Percentiles rank a stretch among this genome's conserved stretches.
phyloP scores from a whole-genome alignment of 192 early-diverging fungal genomes.

The Podila epicladia region DNA sequence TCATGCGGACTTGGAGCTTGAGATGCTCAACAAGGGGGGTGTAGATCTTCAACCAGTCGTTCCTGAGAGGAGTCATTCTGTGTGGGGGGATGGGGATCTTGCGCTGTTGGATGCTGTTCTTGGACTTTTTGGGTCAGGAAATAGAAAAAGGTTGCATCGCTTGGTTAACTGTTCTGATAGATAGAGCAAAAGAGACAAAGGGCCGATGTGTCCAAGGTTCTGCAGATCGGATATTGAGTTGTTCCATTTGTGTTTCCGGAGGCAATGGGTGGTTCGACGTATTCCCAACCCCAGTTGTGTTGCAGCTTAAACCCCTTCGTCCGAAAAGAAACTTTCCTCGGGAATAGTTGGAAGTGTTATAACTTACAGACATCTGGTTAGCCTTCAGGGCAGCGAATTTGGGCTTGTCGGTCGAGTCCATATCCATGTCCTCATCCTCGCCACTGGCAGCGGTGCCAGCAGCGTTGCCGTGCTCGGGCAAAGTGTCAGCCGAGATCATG shows the following conservation, averaged over 20 bases:
- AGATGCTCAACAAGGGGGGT: slow-evolving; percentile 96
- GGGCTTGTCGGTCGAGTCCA: slow-evolving; percentile 63
- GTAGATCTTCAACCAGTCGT: slow-evolving; percentile 96
- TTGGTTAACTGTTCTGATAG: neutral
- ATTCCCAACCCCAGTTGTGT: no score
- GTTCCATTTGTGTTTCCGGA: no score
- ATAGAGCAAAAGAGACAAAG: no score
- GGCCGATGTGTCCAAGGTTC: neutral
- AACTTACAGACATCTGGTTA: slow-evolving; percentile 33
- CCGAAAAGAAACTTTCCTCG: no score
- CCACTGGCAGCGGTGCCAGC: slow-evolving; percentile 30
- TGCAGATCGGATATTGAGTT: neutral
- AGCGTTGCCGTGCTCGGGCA: slow-evolving; percentile 51
- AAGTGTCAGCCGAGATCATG: slow-evolving; percentile 68
- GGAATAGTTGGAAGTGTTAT: no score
- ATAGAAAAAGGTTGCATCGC: neutral
- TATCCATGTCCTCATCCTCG: slow-evolving; percentile 55
- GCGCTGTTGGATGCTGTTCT: slow-evolving; percentile 56
- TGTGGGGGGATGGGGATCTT: slow-evolving; percentile 95
- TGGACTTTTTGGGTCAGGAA: slow-evolving; percentile 12
- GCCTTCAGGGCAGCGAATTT: slow-evolving; percentile 68
- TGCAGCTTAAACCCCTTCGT: neutral
- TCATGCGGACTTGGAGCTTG: slow-evolving; percentile 96
- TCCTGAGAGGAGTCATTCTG: slow-evolving; percentile 90
- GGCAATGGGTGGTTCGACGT: neutral